phyloP scores from a whole-genome alignment of 208 protist genomes.

The Acanthamoeba polyphaga region DNA sequence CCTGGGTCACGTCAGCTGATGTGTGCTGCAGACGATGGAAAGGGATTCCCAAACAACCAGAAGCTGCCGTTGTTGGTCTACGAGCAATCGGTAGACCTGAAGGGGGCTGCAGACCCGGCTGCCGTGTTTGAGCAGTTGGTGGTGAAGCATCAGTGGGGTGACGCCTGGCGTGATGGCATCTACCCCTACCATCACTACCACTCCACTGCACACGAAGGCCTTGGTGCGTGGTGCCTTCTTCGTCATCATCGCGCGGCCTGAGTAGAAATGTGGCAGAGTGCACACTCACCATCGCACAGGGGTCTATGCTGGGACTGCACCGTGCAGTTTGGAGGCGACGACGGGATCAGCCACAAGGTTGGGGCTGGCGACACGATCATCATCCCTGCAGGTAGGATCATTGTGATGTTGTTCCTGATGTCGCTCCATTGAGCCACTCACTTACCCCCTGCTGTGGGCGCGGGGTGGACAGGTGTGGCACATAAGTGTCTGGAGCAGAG shows the following conservation, averaged over 20 bases:
- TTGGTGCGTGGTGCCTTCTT: background rate
- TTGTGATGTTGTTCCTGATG: background rate
- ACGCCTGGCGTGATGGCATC: slow-evolving; percentile 24
- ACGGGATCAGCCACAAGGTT: slow-evolving; percentile 7
- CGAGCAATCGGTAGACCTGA: background rate
- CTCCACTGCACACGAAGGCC: slow-evolving; percentile 28
- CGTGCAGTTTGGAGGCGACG: slow-evolving; percentile 56
- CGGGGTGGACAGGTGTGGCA: background rate
- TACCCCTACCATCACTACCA: slow-evolving; percentile 65
- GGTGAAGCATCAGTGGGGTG: background rate
- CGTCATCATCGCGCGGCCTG: background rate
- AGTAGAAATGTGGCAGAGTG: background rate
- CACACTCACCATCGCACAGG: background rate
- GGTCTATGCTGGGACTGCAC: slow-evolving; percentile 4
- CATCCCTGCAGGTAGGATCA: slow-evolving; percentile 39
- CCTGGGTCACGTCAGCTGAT: background rate
- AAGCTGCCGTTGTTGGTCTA: slow-evolving; percentile 45
- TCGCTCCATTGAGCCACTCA: background rate
- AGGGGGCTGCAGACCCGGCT: background rate
- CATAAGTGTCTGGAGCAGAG: slow-evolving; percentile 50
- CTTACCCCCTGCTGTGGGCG: background rate
- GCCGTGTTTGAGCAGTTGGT: slow-evolving; percentile 3
- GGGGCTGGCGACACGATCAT: slow-evolving; percentile 1
- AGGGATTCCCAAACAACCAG: slow-evolving; percentile 31
- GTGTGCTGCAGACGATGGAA: background rate